Evolutionary conservation across 352 stramenopile genomes (phyloP).

Genomic region (Phytopythium chamaehyphon): DNA sequence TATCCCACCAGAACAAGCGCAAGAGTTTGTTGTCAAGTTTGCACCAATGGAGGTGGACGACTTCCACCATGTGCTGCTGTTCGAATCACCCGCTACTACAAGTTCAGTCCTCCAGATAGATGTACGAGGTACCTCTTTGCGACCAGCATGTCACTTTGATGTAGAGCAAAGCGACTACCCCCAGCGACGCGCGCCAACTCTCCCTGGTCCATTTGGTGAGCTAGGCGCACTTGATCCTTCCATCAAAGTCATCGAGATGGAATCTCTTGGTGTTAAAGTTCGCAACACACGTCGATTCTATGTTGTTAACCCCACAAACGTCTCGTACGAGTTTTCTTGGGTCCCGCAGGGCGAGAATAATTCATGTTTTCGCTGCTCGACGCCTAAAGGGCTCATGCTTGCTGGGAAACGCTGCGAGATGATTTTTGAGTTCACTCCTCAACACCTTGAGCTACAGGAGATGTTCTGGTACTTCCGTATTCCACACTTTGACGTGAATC

Average conservation of each 20-base stretch:
- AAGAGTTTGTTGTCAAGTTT: slow-evolving; percentile 87
- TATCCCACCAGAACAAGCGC: slow-evolving; percentile 48
- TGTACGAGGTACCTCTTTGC: slow-evolving; percentile 69
- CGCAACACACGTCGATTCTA: slow-evolving; percentile 92
- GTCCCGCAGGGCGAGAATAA: slow-evolving; percentile 66
- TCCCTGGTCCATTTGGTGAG: slow-evolving; percentile 81
- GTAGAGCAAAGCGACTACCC: slow-evolving; percentile 89
- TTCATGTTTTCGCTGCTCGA: slow-evolving; percentile 88
- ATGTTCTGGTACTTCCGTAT: slow-evolving; percentile 92
- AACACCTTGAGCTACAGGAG: slow-evolving; percentile 87
- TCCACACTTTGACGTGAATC: slow-evolving; percentile 82
- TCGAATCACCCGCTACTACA: slow-evolving; percentile 22
- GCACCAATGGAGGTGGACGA: slow-evolving; percentile 90
- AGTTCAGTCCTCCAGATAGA: slow-evolving; percentile 31
- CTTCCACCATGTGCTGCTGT: slow-evolving; percentile 64
- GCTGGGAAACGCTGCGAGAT: slow-evolving; percentile 92
- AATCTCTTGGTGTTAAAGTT: slow-evolving; percentile 87
- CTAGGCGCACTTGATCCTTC: slow-evolving; percentile 79
- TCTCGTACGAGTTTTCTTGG: slow-evolving; percentile 94
- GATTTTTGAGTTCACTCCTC: slow-evolving; percentile 95
- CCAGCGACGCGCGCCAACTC: slow-evolving; percentile 47
- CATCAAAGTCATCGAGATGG: slow-evolving; percentile 91
- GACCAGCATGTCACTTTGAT: slow-evolving; percentile 93
- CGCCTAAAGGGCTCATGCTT: slow-evolving; percentile 89
- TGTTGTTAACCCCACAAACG: slow-evolving; percentile 92